Base-by-base conservation (phyloP, 805 yeast species). In the Cyberlindnera misumaiensis region DNA sequence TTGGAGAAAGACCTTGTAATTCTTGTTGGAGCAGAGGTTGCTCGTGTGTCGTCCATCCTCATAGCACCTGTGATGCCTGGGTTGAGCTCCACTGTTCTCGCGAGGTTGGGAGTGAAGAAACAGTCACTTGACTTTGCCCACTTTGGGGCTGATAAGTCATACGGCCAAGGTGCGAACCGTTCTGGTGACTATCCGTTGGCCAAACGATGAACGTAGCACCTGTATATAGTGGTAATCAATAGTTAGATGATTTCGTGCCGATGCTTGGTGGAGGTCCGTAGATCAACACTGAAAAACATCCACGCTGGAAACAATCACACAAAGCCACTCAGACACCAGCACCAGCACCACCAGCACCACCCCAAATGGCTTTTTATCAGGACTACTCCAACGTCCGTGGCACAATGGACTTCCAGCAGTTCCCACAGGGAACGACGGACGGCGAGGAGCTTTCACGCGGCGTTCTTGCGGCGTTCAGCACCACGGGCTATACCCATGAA, bases 401-500 rank as follows among this genome's bases (percentile, higher is more conserved):
- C 11, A 51, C 61, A 1, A 64, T 63, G 68, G 56, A 63, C 22
- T 52, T 56, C 32, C 49, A 51, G 32, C 34, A 32, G n/a, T 29
- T n/a, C 31, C 26, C 28, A n/a, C 17, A 32, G 17, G 57, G 51
- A 1, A 47, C 52, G 11, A 34, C 52, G 41, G 55, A 54, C 3
- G 61, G 58, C n/a, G 62, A 56, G 28, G 65, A 64, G 38, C 66
- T 90, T 35, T 71, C 86, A 1, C 66, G 77, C 0, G 98, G 98
- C 1, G 56, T 88, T 34, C 60, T 94, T 5, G 95, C 96, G 4
- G 98, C 97, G 0, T 81, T 93, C 53, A 85, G 96, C 2, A 83
- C 96, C 0, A 70, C 83, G 1, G 98, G 98, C 1, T 93, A 93
- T 55, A 80, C 96, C 0, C 90, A 88, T n/a, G 98, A 93, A 59